Evolutionary conservation across 2,329 filamentous ascomycete species (phyloP), one percentile per base, ranked within the genome.

Genomic region (Bimuria novae-zelandiae): DNA sequence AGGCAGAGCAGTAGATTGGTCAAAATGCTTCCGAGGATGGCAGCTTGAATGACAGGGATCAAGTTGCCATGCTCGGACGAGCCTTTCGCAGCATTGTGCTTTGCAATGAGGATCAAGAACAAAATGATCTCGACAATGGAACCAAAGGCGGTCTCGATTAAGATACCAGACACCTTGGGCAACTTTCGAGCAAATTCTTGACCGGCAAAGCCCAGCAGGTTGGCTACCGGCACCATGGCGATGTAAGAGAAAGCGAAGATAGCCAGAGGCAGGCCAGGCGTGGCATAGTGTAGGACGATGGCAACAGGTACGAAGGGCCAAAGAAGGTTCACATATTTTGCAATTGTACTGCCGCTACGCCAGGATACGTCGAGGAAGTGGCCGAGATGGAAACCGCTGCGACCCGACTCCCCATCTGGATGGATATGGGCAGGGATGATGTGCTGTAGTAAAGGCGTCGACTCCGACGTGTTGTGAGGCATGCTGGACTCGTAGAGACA

Each of bases 11-110:
- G 76, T 75, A 93, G 82, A 19, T 91, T 95, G 7, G 90, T 89
- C 33, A 95, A 72, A 37, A 95, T 88, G 0, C 89, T 92, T 14
- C 90, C 90, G 0, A 94, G 76, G 50, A 95, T 92, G n/a, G 90
- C 90, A 41, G 89, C 89, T 69, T 90, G 85, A 60, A 94, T 90
- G 60, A 94, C 88, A n/a, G 82, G 79, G 56, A 87, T 65, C 10
- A 68, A 54, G 19, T 69, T 68, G 14, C 67, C 67, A 35, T 72
- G 67, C 43, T 71, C 70, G 19, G 67, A 71, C 12, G 73, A 75
- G 7, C 74, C 70, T n/a, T 72, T 60, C 27, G 86, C 56, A 12
- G 61, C 54, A 1, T 57, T 52, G 36, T 71, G 71, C 80, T 79
- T 80, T 35, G 75, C 72, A 49, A 94, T 80, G 32, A 94, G 76